Evolutionary conservation across 257 asterid genomes (phyloP).

Genomic region (Scutellaria baicalensis): DNA sequence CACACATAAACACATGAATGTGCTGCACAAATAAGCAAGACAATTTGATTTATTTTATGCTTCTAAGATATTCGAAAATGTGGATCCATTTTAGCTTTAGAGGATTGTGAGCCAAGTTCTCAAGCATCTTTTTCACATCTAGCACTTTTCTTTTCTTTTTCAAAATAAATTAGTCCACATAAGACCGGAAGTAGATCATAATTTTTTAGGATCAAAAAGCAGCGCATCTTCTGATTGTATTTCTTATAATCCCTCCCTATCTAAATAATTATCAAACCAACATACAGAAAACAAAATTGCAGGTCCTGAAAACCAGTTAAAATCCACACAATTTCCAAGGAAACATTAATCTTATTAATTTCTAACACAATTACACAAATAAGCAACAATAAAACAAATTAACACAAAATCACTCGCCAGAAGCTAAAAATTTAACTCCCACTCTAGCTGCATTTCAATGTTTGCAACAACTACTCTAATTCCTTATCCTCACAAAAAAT

Average conservation of each 20-base stretch:
- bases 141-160: neutral
- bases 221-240: neutral
- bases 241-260: neutral
- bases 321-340: neutral
- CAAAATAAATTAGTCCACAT: neutral
- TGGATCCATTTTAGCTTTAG: neutral
- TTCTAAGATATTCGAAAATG: neutral
- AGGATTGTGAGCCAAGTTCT: neutral
- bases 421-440: neutral
- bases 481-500: neutral
- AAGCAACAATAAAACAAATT: neutral
- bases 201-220: constrained; percentile 9
- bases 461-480: neutral
- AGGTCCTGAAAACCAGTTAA: neutral
- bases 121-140: neutral
- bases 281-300: neutral
- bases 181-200: neutral
- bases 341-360: neutral
- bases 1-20: neutral
- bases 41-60: neutral
- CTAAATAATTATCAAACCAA: neutral
- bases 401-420: neutral
- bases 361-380: neutral
- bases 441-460: constrained; percentile 8
- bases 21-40: neutral